Evolutionary conservation across 1,284 basidiomycete genomes (phyloP).

Genomic region (Cryptococcus sp.): DNA sequence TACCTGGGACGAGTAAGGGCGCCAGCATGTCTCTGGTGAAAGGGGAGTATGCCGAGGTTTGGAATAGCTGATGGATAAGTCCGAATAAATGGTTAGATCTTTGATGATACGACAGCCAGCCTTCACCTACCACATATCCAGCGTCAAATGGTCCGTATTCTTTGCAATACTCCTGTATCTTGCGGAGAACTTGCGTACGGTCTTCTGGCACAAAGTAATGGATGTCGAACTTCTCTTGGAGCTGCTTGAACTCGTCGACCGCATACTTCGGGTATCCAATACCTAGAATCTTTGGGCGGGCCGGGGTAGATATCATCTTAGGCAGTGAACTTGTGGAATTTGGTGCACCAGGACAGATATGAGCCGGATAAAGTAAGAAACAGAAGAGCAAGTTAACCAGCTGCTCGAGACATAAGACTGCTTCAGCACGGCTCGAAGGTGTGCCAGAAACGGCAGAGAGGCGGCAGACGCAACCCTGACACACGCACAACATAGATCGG

Average conservation of each 20-base stretch:
- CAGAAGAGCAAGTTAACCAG: background rate
- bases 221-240: constrained; percentile 29
- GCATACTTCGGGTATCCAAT: constrained; percentile 35
- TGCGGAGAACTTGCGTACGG: constrained; percentile 26
- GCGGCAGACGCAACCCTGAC: too few relatives aligned
- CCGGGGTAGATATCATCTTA: too few relatives aligned
- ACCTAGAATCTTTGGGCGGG: constrained; percentile 26
- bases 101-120: background rate
- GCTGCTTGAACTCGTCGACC: constrained; percentile 23
- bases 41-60: constrained; percentile 27
- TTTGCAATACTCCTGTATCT: constrained; percentile 28
- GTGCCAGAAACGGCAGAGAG: background rate
- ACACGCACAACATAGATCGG: too few relatives aligned
- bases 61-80: constrained; percentile 19
- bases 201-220: constrained; percentile 33
- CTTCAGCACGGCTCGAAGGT: background rate
- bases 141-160: constrained; percentile 36
- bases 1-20: constrained; percentile 23
- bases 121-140: constrained; percentile 28
- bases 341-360: too few relatives aligned
- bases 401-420: background rate
- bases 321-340: too few relatives aligned
- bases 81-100: background rate
- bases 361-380: too few relatives aligned
- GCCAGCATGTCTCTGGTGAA: constrained; percentile 30